Conservation (phyloP, 331 rosid genomes). For the Spiraea crenata region DNA sequence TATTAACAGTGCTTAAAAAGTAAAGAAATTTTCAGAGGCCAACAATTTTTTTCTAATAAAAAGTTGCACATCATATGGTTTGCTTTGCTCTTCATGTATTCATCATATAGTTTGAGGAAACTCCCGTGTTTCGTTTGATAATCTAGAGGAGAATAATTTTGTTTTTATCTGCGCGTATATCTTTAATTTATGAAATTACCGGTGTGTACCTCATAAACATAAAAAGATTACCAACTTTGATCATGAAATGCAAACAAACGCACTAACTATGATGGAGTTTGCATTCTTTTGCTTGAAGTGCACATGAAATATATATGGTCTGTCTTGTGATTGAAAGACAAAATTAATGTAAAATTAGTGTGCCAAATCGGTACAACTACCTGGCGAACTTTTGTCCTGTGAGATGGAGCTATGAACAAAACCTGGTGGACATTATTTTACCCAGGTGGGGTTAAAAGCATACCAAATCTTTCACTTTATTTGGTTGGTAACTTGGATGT, state of each 20-base stretch:
- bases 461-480: constrained; percentile 1
- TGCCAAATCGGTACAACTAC: constrained; percentile 14
- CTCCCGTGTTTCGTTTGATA: too few species aligned
- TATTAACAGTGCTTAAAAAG: neutral
- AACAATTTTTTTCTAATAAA: too few species aligned
- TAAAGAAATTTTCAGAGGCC: neutral
- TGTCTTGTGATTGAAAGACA: constrained; percentile 22
- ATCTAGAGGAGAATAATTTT: too few species aligned
- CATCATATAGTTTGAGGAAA: too few species aligned
- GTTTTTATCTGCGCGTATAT: too few species aligned
- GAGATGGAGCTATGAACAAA: neutral
- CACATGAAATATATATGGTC: neutral
- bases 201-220: neutral
- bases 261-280: neutral
- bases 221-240: neutral
- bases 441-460: neutral
- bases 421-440: neutral
- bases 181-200: too few species aligned
- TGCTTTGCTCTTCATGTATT: too few species aligned
- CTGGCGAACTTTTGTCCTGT: constrained; percentile 10
- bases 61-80: too few species aligned
- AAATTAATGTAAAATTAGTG: constrained; percentile 7
- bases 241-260: neutral
- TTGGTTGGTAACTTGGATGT: neutral
- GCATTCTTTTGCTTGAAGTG: neutral